These are phyloP conservation scores for Berkeleyomyces rouxiae DNA, from an alignment of 2,329 filamentous ascomycete genomes.

Conservation along the genomic window DNA sequence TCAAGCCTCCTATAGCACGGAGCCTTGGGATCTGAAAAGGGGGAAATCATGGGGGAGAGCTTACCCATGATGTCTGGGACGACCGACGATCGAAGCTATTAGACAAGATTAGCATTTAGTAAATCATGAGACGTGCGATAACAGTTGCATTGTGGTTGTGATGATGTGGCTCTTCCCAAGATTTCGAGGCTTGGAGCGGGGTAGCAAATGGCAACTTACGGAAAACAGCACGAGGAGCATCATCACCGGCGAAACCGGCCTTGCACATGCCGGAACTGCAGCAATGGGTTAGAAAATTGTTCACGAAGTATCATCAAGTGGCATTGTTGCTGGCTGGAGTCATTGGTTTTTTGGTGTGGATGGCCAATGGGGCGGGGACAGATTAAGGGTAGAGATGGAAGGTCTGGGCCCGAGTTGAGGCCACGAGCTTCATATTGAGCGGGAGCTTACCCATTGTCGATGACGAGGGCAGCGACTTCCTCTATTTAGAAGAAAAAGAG, in stretches of 20 bases:
- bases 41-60: slow-evolving; percentile 21
- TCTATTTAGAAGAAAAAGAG: slow-evolving; percentile 37
- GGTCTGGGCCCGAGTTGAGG: slow-evolving; percentile 20
- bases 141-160: not conserved
- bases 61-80: slow-evolving; percentile 99
- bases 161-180: slow-evolving; percentile 16
- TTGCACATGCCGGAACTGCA: slow-evolving; percentile 99
- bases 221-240: slow-evolving; percentile 99
- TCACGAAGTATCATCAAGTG: not conserved
- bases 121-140: not conserved
- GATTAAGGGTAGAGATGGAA: slow-evolving; percentile 13
- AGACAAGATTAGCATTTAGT: slow-evolving; percentile 14
- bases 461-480: slow-evolving; percentile 99
- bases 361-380: slow-evolving; percentile 4
- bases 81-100: slow-evolving; percentile 94
- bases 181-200: slow-evolving; percentile 22
- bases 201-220: slow-evolving; percentile 69
- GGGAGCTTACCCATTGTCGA: slow-evolving; percentile 99
- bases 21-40: not conserved
- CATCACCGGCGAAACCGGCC: slow-evolving; percentile 99
- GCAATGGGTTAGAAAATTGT: slow-evolving; percentile 7
- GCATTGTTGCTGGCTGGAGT: not conserved
- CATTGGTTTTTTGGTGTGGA: not conserved
- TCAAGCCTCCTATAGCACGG: not conserved
- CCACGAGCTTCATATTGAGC: slow-evolving; percentile 19